phyloP scores from a whole-genome alignment of 768 basidiomycete genomes.

The Kwoniella dendrophila region DNA sequence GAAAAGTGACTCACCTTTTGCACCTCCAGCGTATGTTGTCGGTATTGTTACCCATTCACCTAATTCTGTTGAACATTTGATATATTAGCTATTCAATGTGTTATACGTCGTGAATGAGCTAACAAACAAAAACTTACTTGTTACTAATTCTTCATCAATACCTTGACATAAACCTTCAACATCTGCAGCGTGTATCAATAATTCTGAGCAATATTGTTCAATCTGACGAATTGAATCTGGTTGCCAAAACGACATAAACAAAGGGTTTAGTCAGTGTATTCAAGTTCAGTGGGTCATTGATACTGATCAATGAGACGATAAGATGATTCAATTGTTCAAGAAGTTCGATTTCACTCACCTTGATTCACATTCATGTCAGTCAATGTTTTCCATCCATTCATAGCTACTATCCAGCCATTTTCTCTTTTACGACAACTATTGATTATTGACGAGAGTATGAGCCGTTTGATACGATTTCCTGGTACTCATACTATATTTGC shows the following conservation, averaged over 20 bases:
- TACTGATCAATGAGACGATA: no score
- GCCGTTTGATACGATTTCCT: no score
- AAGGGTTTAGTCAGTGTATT: neutral
- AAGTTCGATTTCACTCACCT: constrained; percentile 27
- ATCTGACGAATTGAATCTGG: constrained; percentile 76
- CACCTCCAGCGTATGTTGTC: constrained; percentile 96
- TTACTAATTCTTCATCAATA: constrained; percentile 85
- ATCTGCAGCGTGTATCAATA: constrained; percentile 96
- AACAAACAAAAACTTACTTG: constrained; percentile 61
- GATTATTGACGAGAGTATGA: no score
- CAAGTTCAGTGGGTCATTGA: neutral
- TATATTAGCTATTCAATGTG: neutral
- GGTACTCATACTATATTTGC: no score
- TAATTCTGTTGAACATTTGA: constrained; percentile 62
- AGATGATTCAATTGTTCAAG: neutral
- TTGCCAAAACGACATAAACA: neutral
- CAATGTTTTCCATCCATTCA: constrained; percentile 98
- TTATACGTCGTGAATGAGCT: neutral
- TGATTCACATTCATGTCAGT: constrained; percentile 83
- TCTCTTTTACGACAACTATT: constrained; percentile 77
- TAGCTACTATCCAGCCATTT: constrained; percentile 86
- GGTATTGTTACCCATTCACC: constrained; percentile 90
- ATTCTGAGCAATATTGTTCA: constrained; percentile 85
- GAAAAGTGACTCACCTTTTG: constrained; percentile 65
- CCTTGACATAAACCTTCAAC: constrained; percentile 97